Base-by-base conservation (phyloP, 1,284 basidiomycete species). In the Moesziomyces antarcticus region DNA sequence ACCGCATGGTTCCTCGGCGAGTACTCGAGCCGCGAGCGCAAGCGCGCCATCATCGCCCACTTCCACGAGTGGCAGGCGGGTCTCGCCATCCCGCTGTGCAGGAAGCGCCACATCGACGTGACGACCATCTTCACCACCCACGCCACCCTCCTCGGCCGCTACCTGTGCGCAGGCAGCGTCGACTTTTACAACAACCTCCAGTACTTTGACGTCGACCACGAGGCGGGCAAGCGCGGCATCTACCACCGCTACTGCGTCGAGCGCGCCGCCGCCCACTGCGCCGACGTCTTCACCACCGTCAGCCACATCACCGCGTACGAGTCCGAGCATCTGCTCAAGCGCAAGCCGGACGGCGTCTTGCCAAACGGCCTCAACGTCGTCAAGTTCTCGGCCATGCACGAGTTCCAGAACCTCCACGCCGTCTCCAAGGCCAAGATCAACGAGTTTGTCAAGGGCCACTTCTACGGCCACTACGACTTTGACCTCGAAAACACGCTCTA, bases 41-140 rank as follows among this genome's bases (percentile, higher is more conserved):
- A 89, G 68, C 91, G 89, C 13, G 93, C 95, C 48, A 92, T 99
- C 77, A 89, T 98, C 70, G 94, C 94, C 69, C 96, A 98, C 86
- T 97, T 99, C 87, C 96, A 99, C 86, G 96, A 99, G 86, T 99
- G 96, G 96, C 95, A 98, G 85, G 95, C 94, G 7, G 96, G 96
- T 60, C 90, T 98, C 43, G 94, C 96, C 30, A 97, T 99, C 67
- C 94, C 96, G 3, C 89, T 99, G 21, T 95, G 93, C 86, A 89
- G 96, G 75, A 98, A 97, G 87, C 89, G 96, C 60, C 94, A 97
- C 84, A 92, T 99, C 83, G 96, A 98, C 86, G 91, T 98, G 69
- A 97, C 95, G 46, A 98, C 96, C 82, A 93, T 99, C 79, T 86
- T 86, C 86, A 98, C 95, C 25, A 98, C 96, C 44, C 95, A 98